Conservation (phyloP, 345 rosid genomes). For the Salix dunnii region DNA sequence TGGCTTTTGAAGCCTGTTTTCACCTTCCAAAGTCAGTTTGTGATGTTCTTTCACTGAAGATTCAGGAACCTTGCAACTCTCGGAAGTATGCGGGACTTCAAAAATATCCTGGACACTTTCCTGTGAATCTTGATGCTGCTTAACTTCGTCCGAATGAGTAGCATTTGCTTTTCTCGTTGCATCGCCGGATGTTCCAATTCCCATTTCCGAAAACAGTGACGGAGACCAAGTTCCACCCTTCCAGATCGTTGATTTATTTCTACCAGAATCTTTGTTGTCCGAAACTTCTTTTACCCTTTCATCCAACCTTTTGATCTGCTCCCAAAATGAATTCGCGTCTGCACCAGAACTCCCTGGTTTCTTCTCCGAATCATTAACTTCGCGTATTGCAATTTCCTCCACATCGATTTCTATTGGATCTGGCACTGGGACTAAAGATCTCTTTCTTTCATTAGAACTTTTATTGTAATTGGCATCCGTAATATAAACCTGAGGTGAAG, state of each 20-base stretch:
- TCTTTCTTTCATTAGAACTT: constrained; percentile 16
- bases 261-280: constrained; percentile 30
- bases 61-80: constrained; percentile 11
- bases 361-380: constrained; percentile 34
- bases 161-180: constrained; percentile 23
- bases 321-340: constrained; percentile 49
- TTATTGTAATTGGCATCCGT: constrained; percentile 29
- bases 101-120: constrained; percentile 52
- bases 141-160: constrained; percentile 29
- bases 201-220: constrained; percentile 33
- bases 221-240: constrained; percentile 41
- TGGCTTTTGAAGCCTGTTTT: constrained; percentile 37
- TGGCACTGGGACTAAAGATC: constrained; percentile 4
- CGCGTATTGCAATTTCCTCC: constrained; percentile 29
- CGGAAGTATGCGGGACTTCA: constrained; percentile 52
- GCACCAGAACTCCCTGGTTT: constrained; percentile 18
- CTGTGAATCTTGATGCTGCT: constrained; percentile 16
- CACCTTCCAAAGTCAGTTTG: constrained; percentile 24
- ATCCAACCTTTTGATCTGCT: constrained; percentile 53
- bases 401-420: constrained; percentile 7
- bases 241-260: constrained; percentile 23
- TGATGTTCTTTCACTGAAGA: constrained; percentile 9
- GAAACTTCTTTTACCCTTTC: constrained; percentile 38
- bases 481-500: constrained; percentile 28
- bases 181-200: constrained; percentile 22